Evolutionary conservation across 73 alveolate species (phyloP), one percentile per base, ranked within the genome.

Genomic region (Durusdinium trenchii): DNA sequence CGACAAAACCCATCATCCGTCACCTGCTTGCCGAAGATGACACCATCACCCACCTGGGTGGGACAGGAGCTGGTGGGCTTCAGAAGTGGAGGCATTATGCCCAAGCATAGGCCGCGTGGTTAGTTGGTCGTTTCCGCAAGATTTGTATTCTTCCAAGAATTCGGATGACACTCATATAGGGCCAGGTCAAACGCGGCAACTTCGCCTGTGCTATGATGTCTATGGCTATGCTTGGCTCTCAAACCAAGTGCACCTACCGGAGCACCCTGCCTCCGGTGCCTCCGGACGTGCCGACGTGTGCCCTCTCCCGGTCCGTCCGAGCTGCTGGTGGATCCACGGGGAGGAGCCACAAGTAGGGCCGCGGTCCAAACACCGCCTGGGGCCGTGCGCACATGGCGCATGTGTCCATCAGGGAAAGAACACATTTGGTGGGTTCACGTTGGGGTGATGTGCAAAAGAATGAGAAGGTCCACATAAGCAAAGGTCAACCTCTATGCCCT

Each of bases 291-390:
- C 78, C 35, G 43, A 40, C 35, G 6, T n/a, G 48, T 14, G 38
- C 52, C 12, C 32, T 16, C 54, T 36, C 1, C 35, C 23, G 10
- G 32, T 38, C 6, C 50, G 6, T n/a, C 26, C 86, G 9, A 42
- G 62, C 23, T 12, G 45, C 96, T 10, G 96, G 96, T 32, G 96
- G 96, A n/a, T 89, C 96, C 73, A 89, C 35, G 6, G 96, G 96
- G n/a, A 89, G 45, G 18, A 89, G 69, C 96, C 96, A 86, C 61
- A 54, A 47, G 78, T 54, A 86, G 42, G 95, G 95, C 75, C 95
- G 48, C 18, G 95, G 95, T 42, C 95, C 95, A 23, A 86, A 52
- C 30, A 86, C 95, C 26, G 95, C 95, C 95, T 86, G n/a, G 36
- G 43, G 32, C 38, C 62, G 46, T 20, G 32, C 83, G 38, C 45